Evolutionary conservation across 2,329 filamentous ascomycete genomes (phyloP).

Genomic region (Scedosporium aurantiacum): DNA sequence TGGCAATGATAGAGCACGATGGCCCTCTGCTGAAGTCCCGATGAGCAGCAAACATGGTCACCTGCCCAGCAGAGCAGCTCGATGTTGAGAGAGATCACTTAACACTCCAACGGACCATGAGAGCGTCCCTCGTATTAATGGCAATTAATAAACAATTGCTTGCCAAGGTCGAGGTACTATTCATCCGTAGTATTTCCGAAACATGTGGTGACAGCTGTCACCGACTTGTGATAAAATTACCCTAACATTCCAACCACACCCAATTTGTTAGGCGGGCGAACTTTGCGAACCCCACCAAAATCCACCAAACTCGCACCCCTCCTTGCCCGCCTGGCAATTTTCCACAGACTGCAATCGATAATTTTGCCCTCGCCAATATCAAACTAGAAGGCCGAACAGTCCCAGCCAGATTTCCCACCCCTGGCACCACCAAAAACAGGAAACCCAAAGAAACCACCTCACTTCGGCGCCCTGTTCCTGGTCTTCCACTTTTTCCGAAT

Average conservation of each 20-base stretch:
- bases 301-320: conserved; percentile 4
- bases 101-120: no score
- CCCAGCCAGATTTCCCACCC: conserved; percentile 5
- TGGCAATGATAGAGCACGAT: no score
- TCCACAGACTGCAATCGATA: conserved; percentile 6
- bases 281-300: conserved; percentile 5
- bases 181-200: not conserved
- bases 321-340: conserved; percentile 4
- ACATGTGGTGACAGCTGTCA: not conserved
- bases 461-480: not conserved
- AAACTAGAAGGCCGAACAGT: not conserved
- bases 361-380: conserved; percentile 5
- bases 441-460: not conserved
- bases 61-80: no score
- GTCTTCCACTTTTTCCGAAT: not conserved
- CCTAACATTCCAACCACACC: conserved; percentile 1
- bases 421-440: not conserved
- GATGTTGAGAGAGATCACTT: no score
- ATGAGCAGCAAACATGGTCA: no score
- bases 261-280: not conserved
- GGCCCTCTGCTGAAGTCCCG: no score
- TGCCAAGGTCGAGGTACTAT: not conserved
- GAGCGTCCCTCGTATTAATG: not conserved
- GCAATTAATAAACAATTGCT: not conserved
- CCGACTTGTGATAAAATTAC: not conserved